A percentile compares a stretch with the other conserved stretches of the same genome.
These are phyloP conservation scores for Pseudevernia furfuracea DNA, from an alignment of 495 filamentous ascomycete species.

Conservation along the genomic window DNA sequence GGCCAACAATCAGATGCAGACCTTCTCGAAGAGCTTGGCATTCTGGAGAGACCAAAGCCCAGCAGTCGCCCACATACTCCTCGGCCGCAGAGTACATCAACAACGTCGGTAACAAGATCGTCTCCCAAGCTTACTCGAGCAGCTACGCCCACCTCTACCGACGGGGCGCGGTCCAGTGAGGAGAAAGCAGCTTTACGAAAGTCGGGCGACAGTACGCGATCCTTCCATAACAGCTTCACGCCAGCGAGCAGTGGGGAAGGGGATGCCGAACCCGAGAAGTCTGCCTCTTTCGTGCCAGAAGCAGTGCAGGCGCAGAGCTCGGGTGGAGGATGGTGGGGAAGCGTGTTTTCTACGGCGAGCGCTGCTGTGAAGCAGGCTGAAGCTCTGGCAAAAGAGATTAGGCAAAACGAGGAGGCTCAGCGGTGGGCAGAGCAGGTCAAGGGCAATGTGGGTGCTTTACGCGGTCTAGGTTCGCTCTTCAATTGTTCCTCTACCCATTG, in stretches of 20 bases:
- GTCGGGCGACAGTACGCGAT: constrained; percentile 65
- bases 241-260: constrained; percentile 34
- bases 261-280: constrained; percentile 29
- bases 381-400: constrained; percentile 86
- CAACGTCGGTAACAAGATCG: constrained; percentile 39
- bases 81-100: constrained; percentile 43
- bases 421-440: constrained; percentile 92
- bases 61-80: constrained; percentile 76
- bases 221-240: constrained; percentile 50
- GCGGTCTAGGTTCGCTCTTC: constrained; percentile 60
- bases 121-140: constrained; percentile 53
- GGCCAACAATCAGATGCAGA: constrained; percentile 52
- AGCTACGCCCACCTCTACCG: constrained; percentile 45
- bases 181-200: constrained; percentile 55
- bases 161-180: constrained; percentile 47
- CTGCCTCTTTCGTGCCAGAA: constrained; percentile 18
- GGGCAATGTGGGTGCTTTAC: constrained; percentile 78
- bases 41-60: constrained; percentile 59
- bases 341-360: constrained; percentile 57
- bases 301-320: constrained; percentile 36
- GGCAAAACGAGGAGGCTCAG: constrained; percentile 92
- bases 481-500: constrained; percentile 3
- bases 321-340: constrained; percentile 87
- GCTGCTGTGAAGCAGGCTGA: constrained; percentile 94
- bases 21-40: constrained; percentile 77